Evolutionary conservation across 1,284 basidiomycete species (phyloP).

Genomic region (Cryptococcus sp.): DNA sequence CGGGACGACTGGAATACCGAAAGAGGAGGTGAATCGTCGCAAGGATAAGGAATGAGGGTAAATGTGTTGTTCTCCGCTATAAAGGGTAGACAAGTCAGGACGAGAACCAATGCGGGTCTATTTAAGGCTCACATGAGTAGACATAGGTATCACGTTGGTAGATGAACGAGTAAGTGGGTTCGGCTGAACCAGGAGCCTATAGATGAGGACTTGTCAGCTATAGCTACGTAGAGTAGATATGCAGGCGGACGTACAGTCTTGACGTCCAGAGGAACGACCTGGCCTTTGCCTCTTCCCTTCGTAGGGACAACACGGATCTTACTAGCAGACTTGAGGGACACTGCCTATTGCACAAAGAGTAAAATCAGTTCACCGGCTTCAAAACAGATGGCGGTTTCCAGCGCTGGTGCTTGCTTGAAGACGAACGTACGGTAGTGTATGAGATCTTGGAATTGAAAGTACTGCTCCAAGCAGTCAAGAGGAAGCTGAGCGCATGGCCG

Average conservation of each 20-base stretch:
- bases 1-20: slow-evolving; percentile 65
- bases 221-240: neutral
- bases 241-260: slow-evolving; percentile 55
- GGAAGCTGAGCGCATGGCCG: slow-evolving; percentile 88
- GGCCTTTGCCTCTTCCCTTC: slow-evolving; percentile 83
- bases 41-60: slow-evolving; percentile 84
- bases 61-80: slow-evolving; percentile 65
- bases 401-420: no score
- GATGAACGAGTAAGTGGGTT: slow-evolving; percentile 76
- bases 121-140: slow-evolving; percentile 55
- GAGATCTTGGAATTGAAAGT: slow-evolving; percentile 76
- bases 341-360: slow-evolving; percentile 57
- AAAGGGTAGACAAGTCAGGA: slow-evolving; percentile 1
- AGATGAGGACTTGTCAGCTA: slow-evolving; percentile 4
- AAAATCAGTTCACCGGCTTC: neutral
- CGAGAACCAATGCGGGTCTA: neutral
- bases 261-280: slow-evolving; percentile 78
- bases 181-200: slow-evolving; percentile 53
- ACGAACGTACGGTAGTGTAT: slow-evolving; percentile 51
- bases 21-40: slow-evolving; percentile 70
- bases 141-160: slow-evolving; percentile 97
- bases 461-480: slow-evolving; percentile 88
- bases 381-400: neutral
- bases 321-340: slow-evolving; percentile 69
- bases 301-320: slow-evolving; percentile 83